Percentiles rank a stretch among this genome's conserved stretches.
Conservation (phyloP, 2,329 filamentous ascomycete species). For the Alternaria dauci region DNA sequence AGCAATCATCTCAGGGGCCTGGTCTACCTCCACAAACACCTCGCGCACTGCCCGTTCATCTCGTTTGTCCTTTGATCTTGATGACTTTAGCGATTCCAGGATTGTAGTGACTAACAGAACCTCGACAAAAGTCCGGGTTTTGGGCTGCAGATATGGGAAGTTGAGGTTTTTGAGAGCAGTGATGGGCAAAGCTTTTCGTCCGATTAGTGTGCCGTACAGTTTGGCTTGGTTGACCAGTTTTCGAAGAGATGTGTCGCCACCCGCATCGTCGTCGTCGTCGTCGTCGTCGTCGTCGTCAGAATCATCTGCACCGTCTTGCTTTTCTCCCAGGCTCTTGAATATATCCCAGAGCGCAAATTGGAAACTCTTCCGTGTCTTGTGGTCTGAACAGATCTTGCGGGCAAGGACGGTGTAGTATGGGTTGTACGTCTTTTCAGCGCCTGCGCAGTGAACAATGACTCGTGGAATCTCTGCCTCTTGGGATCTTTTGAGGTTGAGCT, state of each 20-base stretch:
- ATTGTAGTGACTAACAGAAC: conserved; percentile 80
- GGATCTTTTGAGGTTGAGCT: conserved; percentile 83
- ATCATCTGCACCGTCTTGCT: conserved; percentile 68
- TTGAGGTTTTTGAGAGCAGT: conserved; percentile 74
- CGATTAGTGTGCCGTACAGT: conserved; percentile 70
- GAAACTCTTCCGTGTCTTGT: conserved; percentile 81
- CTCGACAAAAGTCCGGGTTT: conserved; percentile 81
- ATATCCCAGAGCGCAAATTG: conserved; percentile 87
- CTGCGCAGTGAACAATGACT: conserved; percentile 86
- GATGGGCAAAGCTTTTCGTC: conserved; percentile 67
- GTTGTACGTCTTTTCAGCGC: conserved; percentile 85
- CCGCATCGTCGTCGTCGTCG: conserved; percentile 62
- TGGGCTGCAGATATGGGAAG: conserved; percentile 77
- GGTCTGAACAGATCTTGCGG: conserved; percentile 76
- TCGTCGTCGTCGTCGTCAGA: conserved; percentile 63
- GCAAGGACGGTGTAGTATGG: conserved; percentile 92
- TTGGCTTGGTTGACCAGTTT: conserved; percentile 73
- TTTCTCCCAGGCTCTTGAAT: conserved; percentile 86
- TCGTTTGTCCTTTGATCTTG: conserved; percentile 53
- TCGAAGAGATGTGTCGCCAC: conserved; percentile 60
- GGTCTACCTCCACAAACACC: conserved; percentile 71
- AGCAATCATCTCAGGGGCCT: conserved; percentile 72
- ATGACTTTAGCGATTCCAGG: conserved; percentile 67
- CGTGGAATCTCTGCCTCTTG: conserved; percentile 87
- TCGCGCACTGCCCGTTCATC: conserved; percentile 69